phyloP scores from a whole-genome alignment of 2,329 filamentous ascomycete species.

The Cladosporium sp. region DNA sequence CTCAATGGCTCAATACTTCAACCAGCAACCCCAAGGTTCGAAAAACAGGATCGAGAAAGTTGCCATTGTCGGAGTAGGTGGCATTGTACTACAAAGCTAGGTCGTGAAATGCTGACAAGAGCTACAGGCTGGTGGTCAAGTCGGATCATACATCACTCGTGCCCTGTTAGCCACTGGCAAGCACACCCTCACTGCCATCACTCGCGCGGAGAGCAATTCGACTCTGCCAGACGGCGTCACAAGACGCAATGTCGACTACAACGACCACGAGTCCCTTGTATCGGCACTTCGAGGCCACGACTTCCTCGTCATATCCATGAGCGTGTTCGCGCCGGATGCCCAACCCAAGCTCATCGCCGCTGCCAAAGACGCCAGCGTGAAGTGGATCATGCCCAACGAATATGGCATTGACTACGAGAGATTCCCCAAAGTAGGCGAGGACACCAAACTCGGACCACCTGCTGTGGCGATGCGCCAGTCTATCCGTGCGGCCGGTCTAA shows the following conservation, averaged over 20 bases:
- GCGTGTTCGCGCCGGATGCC: constrained; percentile 24
- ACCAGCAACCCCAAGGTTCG: constrained; percentile 10
- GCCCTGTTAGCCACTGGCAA: constrained; percentile 35
- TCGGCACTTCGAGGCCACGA: constrained; percentile 35
- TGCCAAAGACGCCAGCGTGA: constrained; percentile 32
- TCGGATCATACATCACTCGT: constrained; percentile 36
- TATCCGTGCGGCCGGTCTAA: constrained; percentile 30
- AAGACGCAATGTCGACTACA: constrained; percentile 31
- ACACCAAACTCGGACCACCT: constrained; percentile 22
- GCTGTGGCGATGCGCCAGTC: constrained; percentile 23
- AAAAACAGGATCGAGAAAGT: constrained; percentile 19
- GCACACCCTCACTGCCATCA: constrained; percentile 41
- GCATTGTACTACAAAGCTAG: background rate
- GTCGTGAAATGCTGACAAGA: background rate
- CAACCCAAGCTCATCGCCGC: constrained; percentile 32
- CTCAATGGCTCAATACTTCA: constrained; percentile 3
- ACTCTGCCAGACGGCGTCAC: constrained; percentile 25
- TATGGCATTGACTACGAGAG: constrained; percentile 33
- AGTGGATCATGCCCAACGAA: constrained; percentile 35
- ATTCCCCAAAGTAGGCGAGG: constrained; percentile 26
- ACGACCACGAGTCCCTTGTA: constrained; percentile 28
- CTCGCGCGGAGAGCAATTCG: constrained; percentile 46
- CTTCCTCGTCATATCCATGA: constrained; percentile 37
- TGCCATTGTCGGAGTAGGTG: constrained; percentile 16
- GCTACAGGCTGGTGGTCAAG: constrained; percentile 26